Base-by-base conservation (phyloP, 352 stramenopile species). In the Phytophthora meadii region DNA sequence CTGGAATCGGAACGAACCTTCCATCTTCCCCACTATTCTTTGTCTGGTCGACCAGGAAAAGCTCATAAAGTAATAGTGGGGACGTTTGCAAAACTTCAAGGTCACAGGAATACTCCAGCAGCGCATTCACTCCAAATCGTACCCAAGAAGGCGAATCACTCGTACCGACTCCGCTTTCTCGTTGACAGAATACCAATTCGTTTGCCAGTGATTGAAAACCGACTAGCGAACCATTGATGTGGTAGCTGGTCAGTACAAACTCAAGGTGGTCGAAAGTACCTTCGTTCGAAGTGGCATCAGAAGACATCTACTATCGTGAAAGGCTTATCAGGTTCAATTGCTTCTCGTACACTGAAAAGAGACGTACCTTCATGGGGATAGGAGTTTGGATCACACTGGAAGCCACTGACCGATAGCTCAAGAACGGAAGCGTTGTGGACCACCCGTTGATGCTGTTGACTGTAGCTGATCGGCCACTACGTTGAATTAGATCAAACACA, bases 1-100 rank as follows among this genome's bases (percentile, higher is more conserved):
- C 81, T 1, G 94, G 93, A 45, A 99, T 76, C 0, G 93, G 87
- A 34, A 97, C 78, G 12, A 95, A 84, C 27, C 77, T 88, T 4
- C 58, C 66, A 7, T 84, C 61, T n/a, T 83, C 68, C 19, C 59
- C 61, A 41, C 82, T 74, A 7, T 12, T 54, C 41, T 84, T 85
- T n/a, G 77, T 82, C 24, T 81, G 65, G 62, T 98, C 94, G 14
- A 98, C 74, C 17, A 98, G 62, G 63, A 90, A 98, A 1, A 98
- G 68, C 57, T 98, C 95, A 70, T 98, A 94, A 5, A 98, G 83
- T 22, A 77, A 71, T 52, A 92, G 79, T 19, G 55, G 67, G 15
- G 72, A 54, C 3, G 68, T 28, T 11, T 79, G 32, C 0, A 98
- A 53, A n/a, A 52, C 53, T 1, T 70, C 51, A 12, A 98, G 67